phyloP scores from a whole-genome alignment of 2,329 filamentous ascomycete species.

The Colletotrichum simmondsii region DNA sequence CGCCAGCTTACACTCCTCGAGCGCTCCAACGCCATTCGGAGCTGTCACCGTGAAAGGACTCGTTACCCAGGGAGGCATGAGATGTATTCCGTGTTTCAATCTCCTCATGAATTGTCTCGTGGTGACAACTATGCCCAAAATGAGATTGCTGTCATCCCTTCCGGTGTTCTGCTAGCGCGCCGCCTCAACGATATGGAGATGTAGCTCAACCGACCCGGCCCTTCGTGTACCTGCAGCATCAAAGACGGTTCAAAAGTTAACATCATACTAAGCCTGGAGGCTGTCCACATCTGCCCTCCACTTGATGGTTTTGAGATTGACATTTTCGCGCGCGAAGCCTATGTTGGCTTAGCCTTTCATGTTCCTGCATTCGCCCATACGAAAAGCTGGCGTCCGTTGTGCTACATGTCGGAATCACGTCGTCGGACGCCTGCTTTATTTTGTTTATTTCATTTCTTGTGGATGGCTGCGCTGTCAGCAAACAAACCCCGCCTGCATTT shows the following conservation, averaged over 20 bases:
- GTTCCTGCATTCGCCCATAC: slow-evolving; percentile 13
- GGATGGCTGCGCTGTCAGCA: background rate
- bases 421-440: slow-evolving; percentile 7
- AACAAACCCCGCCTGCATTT: background rate
- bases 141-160: background rate
- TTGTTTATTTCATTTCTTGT: background rate
- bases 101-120: background rate
- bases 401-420: slow-evolving; percentile 16
- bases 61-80: background rate
- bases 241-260: background rate
- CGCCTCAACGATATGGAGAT: background rate
- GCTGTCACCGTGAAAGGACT: background rate
- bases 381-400: slow-evolving; percentile 6
- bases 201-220: background rate
- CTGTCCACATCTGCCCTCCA: background rate
- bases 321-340: background rate
- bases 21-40: background rate
- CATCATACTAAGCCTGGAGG: background rate
- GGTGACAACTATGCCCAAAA: background rate
- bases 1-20: background rate
- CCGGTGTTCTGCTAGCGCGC: background rate
- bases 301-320: background rate
- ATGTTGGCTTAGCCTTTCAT: background rate
- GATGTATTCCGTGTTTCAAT: background rate
- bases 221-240: background rate